phyloP scores from a whole-genome alignment of 2,329 filamentous ascomycete species.

The Penicillium polonicum region DNA sequence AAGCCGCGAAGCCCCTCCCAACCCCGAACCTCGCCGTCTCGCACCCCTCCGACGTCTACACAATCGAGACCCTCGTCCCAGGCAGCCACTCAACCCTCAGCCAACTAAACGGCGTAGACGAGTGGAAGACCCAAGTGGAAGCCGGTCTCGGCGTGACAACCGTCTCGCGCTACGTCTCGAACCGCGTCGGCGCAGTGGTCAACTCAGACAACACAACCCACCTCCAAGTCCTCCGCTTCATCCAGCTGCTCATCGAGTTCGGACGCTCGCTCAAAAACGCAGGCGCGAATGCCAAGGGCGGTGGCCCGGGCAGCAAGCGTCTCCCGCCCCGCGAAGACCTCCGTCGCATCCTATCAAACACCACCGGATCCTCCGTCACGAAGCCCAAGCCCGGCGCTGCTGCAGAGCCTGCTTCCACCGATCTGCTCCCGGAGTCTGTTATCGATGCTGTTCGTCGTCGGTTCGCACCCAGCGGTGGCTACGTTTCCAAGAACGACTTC shows the following conservation, averaged over 20 bases:
- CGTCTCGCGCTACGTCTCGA: slow-evolving; percentile 46
- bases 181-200: slow-evolving; percentile 42
- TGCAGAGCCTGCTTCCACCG: slow-evolving; percentile 13
- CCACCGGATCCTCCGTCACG: slow-evolving; percentile 18
- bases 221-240: slow-evolving; percentile 47
- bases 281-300: slow-evolving; percentile 24
- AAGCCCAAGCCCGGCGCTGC: slow-evolving; percentile 20
- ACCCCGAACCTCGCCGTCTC: slow-evolving; percentile 43
- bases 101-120: slow-evolving; percentile 42
- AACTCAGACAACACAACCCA: slow-evolving; percentile 41
- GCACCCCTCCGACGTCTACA: slow-evolving; percentile 49
- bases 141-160: slow-evolving; percentile 38
- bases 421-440: slow-evolving; percentile 38
- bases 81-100: slow-evolving; percentile 43
- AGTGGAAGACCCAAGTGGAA: slow-evolving; percentile 44
- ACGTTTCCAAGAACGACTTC: slow-evolving; percentile 40
- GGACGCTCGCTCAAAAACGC: slow-evolving; percentile 36
- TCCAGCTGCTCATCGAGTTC: slow-evolving; percentile 47
- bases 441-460: slow-evolving; percentile 43
- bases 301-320: slow-evolving; percentile 40
- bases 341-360: slow-evolving; percentile 36
- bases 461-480: slow-evolving; percentile 40
- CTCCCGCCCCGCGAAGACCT: slow-evolving; percentile 43
- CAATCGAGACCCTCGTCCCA: slow-evolving; percentile 44
- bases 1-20: slow-evolving; percentile 49